Evolutionary conservation across 169 alveolate species (phyloP), one percentile per base, ranked within the genome.

Genomic region (Plasmodium blacklocki): DNA sequence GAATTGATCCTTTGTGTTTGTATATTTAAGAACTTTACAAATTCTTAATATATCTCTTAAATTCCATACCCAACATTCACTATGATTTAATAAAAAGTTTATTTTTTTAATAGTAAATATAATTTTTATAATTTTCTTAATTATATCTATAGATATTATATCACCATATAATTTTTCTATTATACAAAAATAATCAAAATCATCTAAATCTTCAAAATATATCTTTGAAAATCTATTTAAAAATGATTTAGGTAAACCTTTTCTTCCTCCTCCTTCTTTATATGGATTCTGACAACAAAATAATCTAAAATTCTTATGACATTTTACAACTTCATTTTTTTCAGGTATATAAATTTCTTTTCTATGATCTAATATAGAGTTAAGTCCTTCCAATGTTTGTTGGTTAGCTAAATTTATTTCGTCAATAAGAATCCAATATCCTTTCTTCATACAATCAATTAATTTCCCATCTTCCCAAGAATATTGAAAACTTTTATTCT

Each of bases 201-300:
- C 85, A 75, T 88, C 93, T 59, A 98, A 91, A 39, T 96, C 98
- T 23, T 95, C 96, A 39, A 98, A 95, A 83, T 96, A 96, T 18
- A 99, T 96, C 89, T 97, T 97, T 43, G 98, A 97, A 93, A 99
- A 99, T 74, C 99, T 96, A 93, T 99, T 99, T 74, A 99, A 92
- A 80, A 99, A 98, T 47, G 99, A 98, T 91, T 97, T 97, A 0
- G 99, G 99, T 23, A 99, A 95, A 32, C 99, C 98, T 91, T 99
- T 99, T 58, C 99, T 97, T 5, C 99, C 99, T 29, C 99, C 99
- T 8, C 99, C 99, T 26, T 95, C 97, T 32, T 93, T 94, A 11
- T 97, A 98, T 0, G 99, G 99, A 92, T 99, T 99, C 92, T 99
- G 99, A 11, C 99, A 95, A 8, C 99, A 99, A 91, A 99, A 99